Conservation (phyloP, 306 rosid genomes). For the Prinsepia uniflora region DNA sequence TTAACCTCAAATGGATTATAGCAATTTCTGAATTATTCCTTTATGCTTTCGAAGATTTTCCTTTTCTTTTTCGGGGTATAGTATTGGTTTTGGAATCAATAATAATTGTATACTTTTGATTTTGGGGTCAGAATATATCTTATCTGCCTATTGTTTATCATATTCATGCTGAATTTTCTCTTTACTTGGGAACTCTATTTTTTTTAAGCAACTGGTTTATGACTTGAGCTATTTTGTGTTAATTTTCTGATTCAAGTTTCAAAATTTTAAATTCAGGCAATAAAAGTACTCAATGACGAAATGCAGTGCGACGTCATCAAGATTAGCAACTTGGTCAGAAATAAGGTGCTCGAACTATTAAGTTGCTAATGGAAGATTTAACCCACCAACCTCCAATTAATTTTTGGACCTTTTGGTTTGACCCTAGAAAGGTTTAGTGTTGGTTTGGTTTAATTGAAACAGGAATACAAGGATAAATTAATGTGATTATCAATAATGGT, state of each 20-base stretch:
- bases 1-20: too few relatives aligned
- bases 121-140: background rate
- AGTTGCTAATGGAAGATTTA: background rate
- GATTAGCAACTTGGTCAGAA: slow-evolving; percentile 70
- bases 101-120: background rate
- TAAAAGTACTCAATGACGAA: slow-evolving; percentile 79
- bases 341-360: slow-evolving; percentile 42
- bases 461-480: too few relatives aligned
- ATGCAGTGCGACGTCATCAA: slow-evolving; percentile 81
- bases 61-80: background rate
- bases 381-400: background rate
- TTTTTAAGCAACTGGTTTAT: too few relatives aligned
- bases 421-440: background rate
- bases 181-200: background rate
- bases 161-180: background rate
- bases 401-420: background rate
- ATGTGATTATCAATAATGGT: background rate
- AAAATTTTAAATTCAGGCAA: slow-evolving; percentile 45
- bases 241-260: slow-evolving; percentile 14
- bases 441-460: background rate
- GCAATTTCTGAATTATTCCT: background rate
- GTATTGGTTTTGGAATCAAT: background rate
- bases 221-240: background rate
- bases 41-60: background rate
- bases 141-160: background rate